Conservation (phyloP, 2,329 filamentous ascomycete species). For the Beauveria sp. region DNA sequence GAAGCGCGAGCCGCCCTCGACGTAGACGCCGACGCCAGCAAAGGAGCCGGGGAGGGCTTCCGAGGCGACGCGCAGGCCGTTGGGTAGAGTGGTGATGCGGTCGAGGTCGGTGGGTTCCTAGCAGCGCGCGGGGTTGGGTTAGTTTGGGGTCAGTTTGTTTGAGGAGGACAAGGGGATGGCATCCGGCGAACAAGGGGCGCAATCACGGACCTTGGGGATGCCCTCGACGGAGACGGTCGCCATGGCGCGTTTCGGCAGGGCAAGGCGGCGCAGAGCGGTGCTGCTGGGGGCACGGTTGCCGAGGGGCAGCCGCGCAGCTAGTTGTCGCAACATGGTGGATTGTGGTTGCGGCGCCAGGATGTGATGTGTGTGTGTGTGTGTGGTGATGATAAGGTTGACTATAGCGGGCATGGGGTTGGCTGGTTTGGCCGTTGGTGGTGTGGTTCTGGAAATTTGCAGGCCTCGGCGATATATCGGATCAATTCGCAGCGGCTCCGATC, state of each 20-base stretch:
- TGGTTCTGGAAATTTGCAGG: conserved; percentile 10
- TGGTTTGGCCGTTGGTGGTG: neutral
- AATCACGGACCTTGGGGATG: conserved; percentile 25
- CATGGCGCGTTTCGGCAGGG: conserved; percentile 21
- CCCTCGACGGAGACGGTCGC: conserved; percentile 28
- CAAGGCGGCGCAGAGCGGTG: conserved; percentile 18
- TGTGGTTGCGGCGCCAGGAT: neutral
- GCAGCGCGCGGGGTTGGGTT: neutral
- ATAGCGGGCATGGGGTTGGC: neutral
- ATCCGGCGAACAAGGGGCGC: no score
- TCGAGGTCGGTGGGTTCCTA: conserved; percentile 78
- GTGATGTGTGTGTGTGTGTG: neutral
- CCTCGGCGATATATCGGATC: conserved; percentile 13
- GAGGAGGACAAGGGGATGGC: neutral
- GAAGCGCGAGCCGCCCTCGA: conserved; percentile 91
- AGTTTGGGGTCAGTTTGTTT: neutral
- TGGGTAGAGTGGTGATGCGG: conserved; percentile 77
- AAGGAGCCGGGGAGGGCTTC: conserved; percentile 93
- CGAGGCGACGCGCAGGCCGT: conserved; percentile 89
- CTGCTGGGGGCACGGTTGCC: conserved; percentile 19
- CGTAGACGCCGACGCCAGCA: conserved; percentile 88
- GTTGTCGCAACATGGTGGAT: conserved; percentile 28
- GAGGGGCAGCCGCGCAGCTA: conserved; percentile 25
- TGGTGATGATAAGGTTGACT: neutral
- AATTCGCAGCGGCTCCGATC: neutral